Evolutionary conservation across 371 early-diverging fungal species (phyloP).

Genomic region (Mucor sp.): DNA sequence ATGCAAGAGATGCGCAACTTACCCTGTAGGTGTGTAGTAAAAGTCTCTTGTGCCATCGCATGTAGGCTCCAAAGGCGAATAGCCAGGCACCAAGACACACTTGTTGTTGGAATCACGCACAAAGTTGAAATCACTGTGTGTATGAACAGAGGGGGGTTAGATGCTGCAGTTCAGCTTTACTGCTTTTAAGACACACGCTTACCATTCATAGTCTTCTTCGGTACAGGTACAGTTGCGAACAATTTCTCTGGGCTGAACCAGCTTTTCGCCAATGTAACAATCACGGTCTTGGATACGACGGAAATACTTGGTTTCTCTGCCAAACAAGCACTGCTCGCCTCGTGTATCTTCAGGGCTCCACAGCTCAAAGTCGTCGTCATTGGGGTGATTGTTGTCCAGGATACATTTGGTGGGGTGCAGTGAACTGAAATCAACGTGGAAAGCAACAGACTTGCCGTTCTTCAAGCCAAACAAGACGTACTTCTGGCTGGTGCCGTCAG

Average conservation of each 20-base stretch:
- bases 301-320: conserved; percentile 74
- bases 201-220: conserved; percentile 86
- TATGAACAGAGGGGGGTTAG: background rate
- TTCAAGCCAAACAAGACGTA: conserved; percentile 69
- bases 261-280: conserved; percentile 81
- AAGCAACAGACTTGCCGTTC: conserved; percentile 50
- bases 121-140: conserved; percentile 74
- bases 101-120: conserved; percentile 58
- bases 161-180: background rate
- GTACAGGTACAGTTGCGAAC: conserved; percentile 77
- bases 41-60: conserved; percentile 62
- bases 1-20: conserved; percentile 4
- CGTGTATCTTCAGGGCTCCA: conserved; percentile 67
- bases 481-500: conserved; percentile 71
- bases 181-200: conserved; percentile 5
- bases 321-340: conserved; percentile 70
- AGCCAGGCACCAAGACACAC: conserved; percentile 69
- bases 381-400: conserved; percentile 42
- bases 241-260: conserved; percentile 60
- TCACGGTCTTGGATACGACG: conserved; percentile 73
- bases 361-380: conserved; percentile 77
- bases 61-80: conserved; percentile 52
- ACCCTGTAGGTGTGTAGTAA: conserved; percentile 62
- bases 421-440: conserved; percentile 79
- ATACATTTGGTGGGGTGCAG: conserved; percentile 67